Conservation (phyloP, 2,329 filamentous ascomycete species). For the Fusarium sublunatum region DNA sequence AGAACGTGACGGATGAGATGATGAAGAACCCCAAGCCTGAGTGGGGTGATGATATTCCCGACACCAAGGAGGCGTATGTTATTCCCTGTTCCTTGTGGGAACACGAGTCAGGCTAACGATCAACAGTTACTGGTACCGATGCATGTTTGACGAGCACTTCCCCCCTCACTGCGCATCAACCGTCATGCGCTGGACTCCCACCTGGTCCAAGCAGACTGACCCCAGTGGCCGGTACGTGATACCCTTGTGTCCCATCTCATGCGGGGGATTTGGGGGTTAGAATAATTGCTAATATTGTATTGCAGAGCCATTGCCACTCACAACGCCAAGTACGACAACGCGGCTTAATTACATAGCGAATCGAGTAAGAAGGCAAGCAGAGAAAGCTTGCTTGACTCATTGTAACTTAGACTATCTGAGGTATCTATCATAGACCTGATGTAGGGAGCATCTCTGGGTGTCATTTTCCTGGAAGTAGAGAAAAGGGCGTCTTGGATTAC, state of each 20-base stretch:
- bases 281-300: constrained; percentile 31
- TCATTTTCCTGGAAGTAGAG: constrained; percentile 57
- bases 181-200: constrained; percentile 96
- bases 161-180: constrained; percentile 90
- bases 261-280: background rate
- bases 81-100: background rate
- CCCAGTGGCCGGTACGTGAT: constrained; percentile 82
- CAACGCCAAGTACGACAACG: constrained; percentile 75
- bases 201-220: constrained; percentile 96
- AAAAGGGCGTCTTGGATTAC: constrained; percentile 43
- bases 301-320: constrained; percentile 80
- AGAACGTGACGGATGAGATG: constrained; percentile 93
- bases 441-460: constrained; percentile 58
- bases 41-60: constrained; percentile 92
- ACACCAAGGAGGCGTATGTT: constrained; percentile 91
- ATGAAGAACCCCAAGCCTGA: constrained; percentile 98
- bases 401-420: constrained; percentile 43
- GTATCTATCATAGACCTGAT: constrained; percentile 29
- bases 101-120: constrained; percentile 41
- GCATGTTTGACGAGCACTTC: constrained; percentile 99
- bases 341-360: constrained; percentile 50
- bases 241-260: background rate
- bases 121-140: constrained; percentile 90
- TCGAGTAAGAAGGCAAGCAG: constrained; percentile 23
- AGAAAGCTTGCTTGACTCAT: constrained; percentile 23